Evolutionary conservation across 306 rosid genomes (phyloP), one percentile per base, ranked within the genome.

Genomic region (Canavalia ensiformis): DNA sequence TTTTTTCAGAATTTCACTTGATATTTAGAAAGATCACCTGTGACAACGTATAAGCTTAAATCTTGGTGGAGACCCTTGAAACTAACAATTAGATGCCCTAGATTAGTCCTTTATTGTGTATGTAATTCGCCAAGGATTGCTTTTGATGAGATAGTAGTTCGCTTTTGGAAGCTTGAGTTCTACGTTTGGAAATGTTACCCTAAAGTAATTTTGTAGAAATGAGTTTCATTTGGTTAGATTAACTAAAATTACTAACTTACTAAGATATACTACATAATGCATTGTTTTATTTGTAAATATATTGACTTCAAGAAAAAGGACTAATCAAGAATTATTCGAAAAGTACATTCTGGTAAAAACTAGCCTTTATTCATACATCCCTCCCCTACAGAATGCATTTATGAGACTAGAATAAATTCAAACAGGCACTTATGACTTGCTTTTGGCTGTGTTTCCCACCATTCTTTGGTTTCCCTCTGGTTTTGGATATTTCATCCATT

Each of bases 401-500:
- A 4, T 10, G 55, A 44, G 69, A 75, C 57, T 58, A 44, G 42
- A 29, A 41, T 73, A 28, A 10, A 49, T 12, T 41, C 39, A 69
- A 30, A 68, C 52, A 54, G 35, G 52, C 51, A 8, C 18, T 45
- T 60, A 42, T 74, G 69, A 55, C 60, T 52, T 73, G 39, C 64
- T 42, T 64, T 18, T 63, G 57, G 80, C 64, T 44, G 37, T 42
- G 50, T 18, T 18, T 71, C 55, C 52, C 39, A 12, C 13, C 73
- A 44, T 52, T 55, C 75, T 52, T 63, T 56, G 56, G 12, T 44
- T 64, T 64, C 68, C 42, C 35, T 30, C 72, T 49, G 29, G 42
- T 81, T 59, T 64, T 54, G 80, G 74, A 30, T 77, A 65, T 49
- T 63, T 62, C 47, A 63, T 75, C 11, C 62, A 5, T 60, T 42